phyloP scores from a whole-genome alignment of 2,329 filamentous ascomycete species.

The Scytalidium sp. region DNA sequence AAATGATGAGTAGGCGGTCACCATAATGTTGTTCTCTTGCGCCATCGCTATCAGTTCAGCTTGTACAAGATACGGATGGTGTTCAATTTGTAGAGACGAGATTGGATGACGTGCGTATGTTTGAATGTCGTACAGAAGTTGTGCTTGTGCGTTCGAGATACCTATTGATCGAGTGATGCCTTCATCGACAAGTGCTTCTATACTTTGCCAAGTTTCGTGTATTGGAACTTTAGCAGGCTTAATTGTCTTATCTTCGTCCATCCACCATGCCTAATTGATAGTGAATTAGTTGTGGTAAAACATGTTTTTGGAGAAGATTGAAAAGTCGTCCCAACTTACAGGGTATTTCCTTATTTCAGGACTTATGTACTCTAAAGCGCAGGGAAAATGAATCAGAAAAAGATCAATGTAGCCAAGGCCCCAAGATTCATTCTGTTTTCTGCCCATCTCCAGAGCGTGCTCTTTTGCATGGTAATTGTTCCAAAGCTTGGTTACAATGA shows the following conservation, averaged over 20 bases:
- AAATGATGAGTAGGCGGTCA: conserved; percentile 67
- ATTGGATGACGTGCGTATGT: conserved; percentile 69
- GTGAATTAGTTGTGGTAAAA: not conserved
- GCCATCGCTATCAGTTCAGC: conserved; percentile 59
- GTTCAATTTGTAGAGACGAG: conserved; percentile 81
- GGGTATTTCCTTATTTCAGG: conserved; percentile 40
- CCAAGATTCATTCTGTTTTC: conserved; percentile 52
- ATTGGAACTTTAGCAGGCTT: conserved; percentile 64
- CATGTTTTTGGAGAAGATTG: not conserved
- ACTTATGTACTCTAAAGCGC: conserved; percentile 65
- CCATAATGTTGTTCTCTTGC: conserved; percentile 51
- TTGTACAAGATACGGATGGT: conserved; percentile 84
- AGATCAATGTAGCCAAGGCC: conserved; percentile 49
- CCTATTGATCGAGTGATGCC: conserved; percentile 71
- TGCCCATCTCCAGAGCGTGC: conserved; percentile 59
- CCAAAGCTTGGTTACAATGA: conserved; percentile 66
- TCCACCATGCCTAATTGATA: conserved; percentile 45
- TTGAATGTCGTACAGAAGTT: conserved; percentile 75
- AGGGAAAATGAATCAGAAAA: conserved; percentile 50
- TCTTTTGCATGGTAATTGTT: conserved; percentile 53
- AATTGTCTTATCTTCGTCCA: conserved; percentile 57
- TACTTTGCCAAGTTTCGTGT: conserved; percentile 75
- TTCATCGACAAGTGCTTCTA: conserved; percentile 69
- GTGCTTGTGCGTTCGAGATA: conserved; percentile 78
- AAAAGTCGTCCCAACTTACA: not conserved